Base-by-base conservation (phyloP, 2,329 filamentous ascomycete genomes). In the Pseudogymnoascus sp. region DNA sequence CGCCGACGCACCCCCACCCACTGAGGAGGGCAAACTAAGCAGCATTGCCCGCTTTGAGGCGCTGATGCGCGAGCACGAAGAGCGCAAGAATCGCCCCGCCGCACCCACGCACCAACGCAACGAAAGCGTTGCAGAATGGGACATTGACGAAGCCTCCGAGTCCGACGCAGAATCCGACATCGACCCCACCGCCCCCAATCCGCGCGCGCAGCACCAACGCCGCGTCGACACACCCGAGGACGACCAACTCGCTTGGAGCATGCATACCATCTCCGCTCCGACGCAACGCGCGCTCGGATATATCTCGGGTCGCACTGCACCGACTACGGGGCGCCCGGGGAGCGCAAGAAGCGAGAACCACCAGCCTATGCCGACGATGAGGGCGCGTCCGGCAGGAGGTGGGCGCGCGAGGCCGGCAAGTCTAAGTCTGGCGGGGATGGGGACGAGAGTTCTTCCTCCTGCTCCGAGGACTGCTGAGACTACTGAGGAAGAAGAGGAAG, bases 11-110 rank as follows among this genome's bases (percentile, higher is more conserved):
- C 67, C 73, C 1, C 38, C 60, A 7, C 66, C 67, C n/a, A 66
- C 63, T 10, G 84, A 84, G 3, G 83, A 86, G 64, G 84, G 86
- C 66, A 85, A 86, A 63, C 74, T 87, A 13, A 87, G 81, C 66
- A 88, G 85, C 0, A 76, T 88, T 33, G 85, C 84, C 8, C 79
- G 84, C 21, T 88, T 88, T 61, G 85, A 88, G 61, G 85, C 84
- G 2, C 71, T 88, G 44, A 88, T 88, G 85, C 77, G 79, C 21
- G 82, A 87, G 66, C 76, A 77, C 17, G 85, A 88, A 39, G 78
- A 80, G 62, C 77, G 62, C 75, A 75, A 66, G 75, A 75, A 58
- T 35, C 64, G 60, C 61, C 66, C 62, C 62, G 61, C 62, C 33
- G 58, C 59, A 55, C 15, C 59, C 60, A 35, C 38, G 8, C 58